These are phyloP conservation scores for Friedmanniomyces endolithicus DNA, from an alignment of 495 filamentous ascomycete genomes.

Conservation along the genomic window DNA sequence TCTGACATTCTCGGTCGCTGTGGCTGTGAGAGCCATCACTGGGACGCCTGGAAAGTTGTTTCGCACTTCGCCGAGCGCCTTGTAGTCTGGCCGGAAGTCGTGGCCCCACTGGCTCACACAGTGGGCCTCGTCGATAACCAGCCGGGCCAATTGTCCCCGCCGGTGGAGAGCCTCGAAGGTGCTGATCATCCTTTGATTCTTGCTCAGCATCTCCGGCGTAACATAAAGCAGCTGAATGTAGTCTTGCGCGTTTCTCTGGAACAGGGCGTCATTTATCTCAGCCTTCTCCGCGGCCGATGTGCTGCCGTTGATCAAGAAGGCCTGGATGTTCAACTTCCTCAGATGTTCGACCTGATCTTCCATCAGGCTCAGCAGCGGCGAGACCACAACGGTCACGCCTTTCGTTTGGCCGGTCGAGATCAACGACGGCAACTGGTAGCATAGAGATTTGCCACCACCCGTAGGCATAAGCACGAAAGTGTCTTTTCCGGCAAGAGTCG, in stretches of 20 bases:
- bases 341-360: slow-evolving; percentile 85
- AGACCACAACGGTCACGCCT: slow-evolving; percentile 85
- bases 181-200: slow-evolving; percentile 50
- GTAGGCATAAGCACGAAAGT: slow-evolving; percentile 95
- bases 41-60: slow-evolving; percentile 61
- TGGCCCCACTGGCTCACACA: slow-evolving; percentile 99
- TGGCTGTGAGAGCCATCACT: slow-evolving; percentile 88
- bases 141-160: slow-evolving; percentile 60
- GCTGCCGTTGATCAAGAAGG: slow-evolving; percentile 68
- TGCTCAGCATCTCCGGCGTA: slow-evolving; percentile 91
- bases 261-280: slow-evolving; percentile 48
- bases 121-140: slow-evolving; percentile 96
- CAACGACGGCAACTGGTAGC: slow-evolving; percentile 88
- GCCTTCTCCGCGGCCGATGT: slow-evolving; percentile 41
- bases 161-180: slow-evolving; percentile 50
- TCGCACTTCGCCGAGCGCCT: slow-evolving; percentile 62
- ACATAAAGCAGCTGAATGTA: slow-evolving; percentile 78
- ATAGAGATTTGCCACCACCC: slow-evolving; percentile 90
- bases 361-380: slow-evolving; percentile 92
- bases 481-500: slow-evolving; percentile 75
- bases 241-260: slow-evolving; percentile 50
- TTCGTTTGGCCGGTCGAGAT: slow-evolving; percentile 66
- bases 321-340: slow-evolving; percentile 58
- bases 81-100: slow-evolving; percentile 96
- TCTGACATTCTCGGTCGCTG: slow-evolving; percentile 85